Conservation (phyloP, 495 filamentous ascomycete genomes). For the Lasiosphaeria ovina region DNA sequence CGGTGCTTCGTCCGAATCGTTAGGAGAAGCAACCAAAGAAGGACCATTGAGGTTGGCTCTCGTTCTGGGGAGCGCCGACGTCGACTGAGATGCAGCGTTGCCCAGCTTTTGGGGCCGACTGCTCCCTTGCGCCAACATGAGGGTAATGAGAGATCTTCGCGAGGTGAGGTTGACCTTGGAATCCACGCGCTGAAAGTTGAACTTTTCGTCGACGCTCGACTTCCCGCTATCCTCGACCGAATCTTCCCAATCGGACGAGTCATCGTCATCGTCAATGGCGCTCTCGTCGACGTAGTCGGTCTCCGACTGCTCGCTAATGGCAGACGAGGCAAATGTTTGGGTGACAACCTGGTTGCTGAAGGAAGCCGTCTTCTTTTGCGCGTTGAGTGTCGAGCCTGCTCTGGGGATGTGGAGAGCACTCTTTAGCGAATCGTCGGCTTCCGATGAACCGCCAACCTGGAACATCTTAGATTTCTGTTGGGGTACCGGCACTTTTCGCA, state of each 20-base stretch:
- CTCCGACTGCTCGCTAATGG: constrained; percentile 68
- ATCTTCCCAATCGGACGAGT: constrained; percentile 88
- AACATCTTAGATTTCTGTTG: constrained; percentile 72
- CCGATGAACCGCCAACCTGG: constrained; percentile 77
- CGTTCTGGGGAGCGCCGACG: constrained; percentile 71
- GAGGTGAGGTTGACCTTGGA: constrained; percentile 83
- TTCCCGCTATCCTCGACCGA: constrained; percentile 83
- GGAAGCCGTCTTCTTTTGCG: constrained; percentile 75
- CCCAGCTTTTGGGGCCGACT: constrained; percentile 63
- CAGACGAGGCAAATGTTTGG: constrained; percentile 59
- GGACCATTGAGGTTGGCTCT: constrained; percentile 70
- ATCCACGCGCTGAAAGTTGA: constrained; percentile 85
- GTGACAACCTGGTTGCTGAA: constrained; percentile 76
- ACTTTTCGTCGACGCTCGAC: constrained; percentile 74
- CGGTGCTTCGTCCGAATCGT: constrained; percentile 62
- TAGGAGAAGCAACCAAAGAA: constrained; percentile 70
- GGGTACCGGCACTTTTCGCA: constrained; percentile 48
- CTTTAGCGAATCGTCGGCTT: constrained; percentile 77
- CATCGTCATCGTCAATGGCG: constrained; percentile 85
- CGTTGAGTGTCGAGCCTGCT: constrained; percentile 41
- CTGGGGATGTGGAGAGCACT: constrained; percentile 56
- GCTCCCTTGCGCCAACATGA: constrained; percentile 67
- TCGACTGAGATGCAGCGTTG: constrained; percentile 71
- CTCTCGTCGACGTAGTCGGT: constrained; percentile 71
- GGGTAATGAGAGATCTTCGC: constrained; percentile 82